Conservation (phyloP, 768 basidiomycete genomes). For the Xerocomus brunneocitrinus region DNA sequence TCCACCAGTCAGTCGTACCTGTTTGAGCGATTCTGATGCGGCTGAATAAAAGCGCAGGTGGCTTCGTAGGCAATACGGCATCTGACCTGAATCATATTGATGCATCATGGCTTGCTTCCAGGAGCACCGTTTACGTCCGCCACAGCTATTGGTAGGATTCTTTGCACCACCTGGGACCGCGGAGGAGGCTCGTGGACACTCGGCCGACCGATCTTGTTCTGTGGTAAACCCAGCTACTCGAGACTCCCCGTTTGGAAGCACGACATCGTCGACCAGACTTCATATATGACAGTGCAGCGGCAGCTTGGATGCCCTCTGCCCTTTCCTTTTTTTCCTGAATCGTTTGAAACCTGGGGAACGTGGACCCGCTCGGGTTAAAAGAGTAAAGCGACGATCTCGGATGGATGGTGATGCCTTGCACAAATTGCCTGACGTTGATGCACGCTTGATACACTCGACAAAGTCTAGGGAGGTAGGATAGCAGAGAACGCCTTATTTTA, state of each 20-base stretch:
- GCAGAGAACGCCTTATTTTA: not conserved
- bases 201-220: constrained; percentile 19
- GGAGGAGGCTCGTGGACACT: not conserved
- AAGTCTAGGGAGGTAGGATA: not conserved
- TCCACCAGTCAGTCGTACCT: not conserved
- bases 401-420: not conserved
- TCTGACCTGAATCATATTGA: not conserved
- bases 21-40: not conserved
- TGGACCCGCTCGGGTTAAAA: not conserved
- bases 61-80: not conserved
- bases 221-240: constrained; percentile 9
- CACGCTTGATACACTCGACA: not conserved
- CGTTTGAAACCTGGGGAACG: not conserved
- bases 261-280: not conserved
- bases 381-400: not conserved
- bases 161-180: not conserved
- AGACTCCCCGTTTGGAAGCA: not conserved
- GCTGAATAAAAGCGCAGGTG: not conserved
- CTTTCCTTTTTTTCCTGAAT: not conserved
- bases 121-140: constrained; percentile 2
- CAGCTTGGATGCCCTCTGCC: not conserved
- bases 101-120: not conserved
- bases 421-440: not conserved
- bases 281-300: not conserved
- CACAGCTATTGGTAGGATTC: not conserved